Conservation (phyloP, 78 protist genomes). For the Dictyostelium brefeldianum region DNA sequence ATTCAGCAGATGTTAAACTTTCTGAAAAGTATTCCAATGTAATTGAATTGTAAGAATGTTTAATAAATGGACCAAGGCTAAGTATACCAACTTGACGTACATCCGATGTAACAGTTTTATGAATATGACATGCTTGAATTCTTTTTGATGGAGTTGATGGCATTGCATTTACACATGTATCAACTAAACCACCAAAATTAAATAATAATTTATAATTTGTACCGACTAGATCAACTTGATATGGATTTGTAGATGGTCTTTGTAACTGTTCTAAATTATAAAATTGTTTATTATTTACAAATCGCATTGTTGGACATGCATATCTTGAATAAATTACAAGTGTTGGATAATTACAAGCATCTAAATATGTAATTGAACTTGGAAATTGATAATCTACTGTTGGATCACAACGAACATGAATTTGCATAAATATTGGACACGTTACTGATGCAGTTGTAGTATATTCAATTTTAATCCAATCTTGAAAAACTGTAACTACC, state of each 20-base stretch:
- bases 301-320: conserved; percentile 4
- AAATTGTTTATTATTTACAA: not conserved
- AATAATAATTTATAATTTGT: not conserved
- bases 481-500: not conserved
- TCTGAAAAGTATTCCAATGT: not conserved
- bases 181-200: not conserved
- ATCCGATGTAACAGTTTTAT: not conserved
- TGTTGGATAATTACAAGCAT: not conserved
- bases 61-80: not conserved
- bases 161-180: not conserved
- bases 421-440: too few species aligned
- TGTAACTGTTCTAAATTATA: not conserved
- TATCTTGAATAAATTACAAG: not conserved
- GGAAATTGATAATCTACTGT: not conserved
- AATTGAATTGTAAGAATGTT: not conserved
- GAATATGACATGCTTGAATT: not conserved
- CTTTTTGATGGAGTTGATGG: too few species aligned
- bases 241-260: not conserved
- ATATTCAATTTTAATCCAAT: too few species aligned
- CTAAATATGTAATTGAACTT: not conserved
- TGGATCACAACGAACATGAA: too few species aligned
- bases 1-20: not conserved
- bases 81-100: not conserved
- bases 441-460: too few species aligned
- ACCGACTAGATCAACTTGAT: not conserved